phyloP scores from a whole-genome alignment of 352 stramenopile species.

The Globisporangium recalcitrans region DNA sequence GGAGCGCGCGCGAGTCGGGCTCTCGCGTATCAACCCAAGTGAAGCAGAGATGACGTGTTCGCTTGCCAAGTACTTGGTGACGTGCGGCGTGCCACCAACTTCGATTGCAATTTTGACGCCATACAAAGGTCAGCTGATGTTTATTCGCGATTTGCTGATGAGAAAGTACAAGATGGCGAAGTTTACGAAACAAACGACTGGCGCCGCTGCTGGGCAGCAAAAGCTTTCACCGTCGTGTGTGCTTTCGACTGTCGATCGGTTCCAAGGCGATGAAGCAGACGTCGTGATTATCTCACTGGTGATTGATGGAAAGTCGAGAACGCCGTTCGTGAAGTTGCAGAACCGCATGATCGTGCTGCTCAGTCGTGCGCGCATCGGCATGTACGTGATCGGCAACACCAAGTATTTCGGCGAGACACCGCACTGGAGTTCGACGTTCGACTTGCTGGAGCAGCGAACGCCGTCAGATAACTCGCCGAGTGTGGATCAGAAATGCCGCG shows the following conservation, averaged over 20 bases:
- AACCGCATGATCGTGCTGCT: constrained; percentile 89
- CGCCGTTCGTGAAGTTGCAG: constrained; percentile 82
- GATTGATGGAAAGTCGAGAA: constrained; percentile 85
- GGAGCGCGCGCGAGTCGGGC: constrained; percentile 54
- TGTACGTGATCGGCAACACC: constrained; percentile 82
- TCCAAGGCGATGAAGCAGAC: constrained; percentile 87
- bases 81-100: constrained; percentile 59
- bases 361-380: constrained; percentile 77
- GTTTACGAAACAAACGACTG: constrained; percentile 20
- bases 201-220: constrained; percentile 16
- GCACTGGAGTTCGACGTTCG: constrained; percentile 78
- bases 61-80: constrained; percentile 72
- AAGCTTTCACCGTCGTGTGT: constrained; percentile 37
- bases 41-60: constrained; percentile 77
- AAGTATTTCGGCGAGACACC: constrained; percentile 71
- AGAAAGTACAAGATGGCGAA: constrained; percentile 24
- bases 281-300: constrained; percentile 86
- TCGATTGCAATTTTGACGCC: constrained; percentile 87
- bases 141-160: constrained; percentile 75
- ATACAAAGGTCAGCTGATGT: constrained; percentile 87
- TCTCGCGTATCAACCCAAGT: constrained; percentile 67
- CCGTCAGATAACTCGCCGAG: constrained; percentile 32
- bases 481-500: constrained; percentile 21
- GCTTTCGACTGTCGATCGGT: constrained; percentile 86
- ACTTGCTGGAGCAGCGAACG: constrained; percentile 36